These are phyloP conservation scores for Xerocomus minutiporus DNA, from an alignment of 1,284 basidiomycete species.

Conservation along the genomic window DNA sequence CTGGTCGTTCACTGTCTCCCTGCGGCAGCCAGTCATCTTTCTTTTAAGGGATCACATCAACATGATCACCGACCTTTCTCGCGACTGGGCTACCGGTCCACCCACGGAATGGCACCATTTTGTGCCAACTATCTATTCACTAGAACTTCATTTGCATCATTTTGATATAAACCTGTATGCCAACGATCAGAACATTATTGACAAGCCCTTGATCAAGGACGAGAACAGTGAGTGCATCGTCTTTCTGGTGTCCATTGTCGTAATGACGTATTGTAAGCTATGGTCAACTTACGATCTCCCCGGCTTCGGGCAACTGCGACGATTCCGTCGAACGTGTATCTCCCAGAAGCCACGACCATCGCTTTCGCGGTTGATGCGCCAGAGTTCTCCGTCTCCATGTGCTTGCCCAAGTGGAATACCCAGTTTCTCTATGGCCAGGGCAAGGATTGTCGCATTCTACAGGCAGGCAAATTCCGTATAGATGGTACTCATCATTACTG, in stretches of 20 bases:
- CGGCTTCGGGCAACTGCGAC: conserved; percentile 48
- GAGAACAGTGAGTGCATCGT: conserved; percentile 58
- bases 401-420: conserved; percentile 85
- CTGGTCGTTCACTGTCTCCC: conserved; percentile 71
- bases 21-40: conserved; percentile 70
- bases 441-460: conserved; percentile 56
- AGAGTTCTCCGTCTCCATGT: conserved; percentile 55
- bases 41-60: conserved; percentile 88
- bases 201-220: conserved; percentile 72
- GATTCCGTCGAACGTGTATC: conserved; percentile 70
- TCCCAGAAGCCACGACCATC: conserved; percentile 65
- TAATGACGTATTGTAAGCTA: conserved; percentile 43
- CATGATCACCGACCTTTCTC: conserved; percentile 83
- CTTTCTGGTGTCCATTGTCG: conserved; percentile 7
- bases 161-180: conserved; percentile 80
- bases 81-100: conserved; percentile 84
- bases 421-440: conserved; percentile 66
- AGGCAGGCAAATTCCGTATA: conserved; percentile 53
- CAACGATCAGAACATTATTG: conserved; percentile 95
- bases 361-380: conserved; percentile 64
- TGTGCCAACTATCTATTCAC: conserved; percentile 73
- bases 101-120: conserved; percentile 76
- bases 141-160: conserved; percentile 69
- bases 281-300: conserved; percentile 64
- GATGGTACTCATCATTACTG: conserved; percentile 74